These are phyloP conservation scores for Tanacetum coccineum DNA, from an alignment of 129 eudicot species.

Conservation along the genomic window DNA sequence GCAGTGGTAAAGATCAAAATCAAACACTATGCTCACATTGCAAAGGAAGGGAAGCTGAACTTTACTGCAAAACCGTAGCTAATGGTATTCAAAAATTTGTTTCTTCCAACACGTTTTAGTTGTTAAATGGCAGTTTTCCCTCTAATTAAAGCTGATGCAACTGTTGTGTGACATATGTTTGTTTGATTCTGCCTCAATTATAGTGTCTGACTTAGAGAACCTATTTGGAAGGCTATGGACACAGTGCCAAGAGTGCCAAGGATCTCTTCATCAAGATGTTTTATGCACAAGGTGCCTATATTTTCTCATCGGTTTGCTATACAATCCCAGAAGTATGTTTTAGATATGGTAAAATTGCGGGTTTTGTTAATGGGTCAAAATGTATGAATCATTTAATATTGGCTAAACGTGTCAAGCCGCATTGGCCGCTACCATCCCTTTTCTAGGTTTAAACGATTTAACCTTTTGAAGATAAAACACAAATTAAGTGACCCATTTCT, in stretches of 20 bases:
- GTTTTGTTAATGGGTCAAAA: background rate
- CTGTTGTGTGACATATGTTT: background rate
- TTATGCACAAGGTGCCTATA: slow-evolving; percentile 79
- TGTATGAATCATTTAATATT: too few species aligned
- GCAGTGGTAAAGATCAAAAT: slow-evolving; percentile 63
- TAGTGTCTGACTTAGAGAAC: slow-evolving; percentile 86
- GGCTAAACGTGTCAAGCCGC: too few species aligned
- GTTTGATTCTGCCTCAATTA: slow-evolving; percentile 3
- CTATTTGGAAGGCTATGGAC: slow-evolving; percentile 98
- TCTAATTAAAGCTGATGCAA: slow-evolving; percentile 2
- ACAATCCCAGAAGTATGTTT: background rate
- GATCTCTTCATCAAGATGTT: slow-evolving; percentile 98
- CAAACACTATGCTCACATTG: slow-evolving; percentile 85
- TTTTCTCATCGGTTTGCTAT: background rate
- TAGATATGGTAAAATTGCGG: background rate
- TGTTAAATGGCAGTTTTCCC: background rate
- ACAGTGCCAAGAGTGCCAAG: slow-evolving; percentile 99
- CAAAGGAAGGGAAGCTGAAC: slow-evolving; percentile 96
- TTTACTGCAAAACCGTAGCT: slow-evolving; percentile 82
- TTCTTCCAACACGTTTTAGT: background rate
- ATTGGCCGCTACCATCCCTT: too few species aligned
- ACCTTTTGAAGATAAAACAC: too few species aligned
- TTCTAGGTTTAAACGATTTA: too few species aligned
- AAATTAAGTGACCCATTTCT: too few species aligned
- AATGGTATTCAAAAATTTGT: slow-evolving; percentile 47